These are phyloP conservation scores for Mycena haematopus DNA, from an alignment of 768 basidiomycete species.

Conservation along the genomic window DNA sequence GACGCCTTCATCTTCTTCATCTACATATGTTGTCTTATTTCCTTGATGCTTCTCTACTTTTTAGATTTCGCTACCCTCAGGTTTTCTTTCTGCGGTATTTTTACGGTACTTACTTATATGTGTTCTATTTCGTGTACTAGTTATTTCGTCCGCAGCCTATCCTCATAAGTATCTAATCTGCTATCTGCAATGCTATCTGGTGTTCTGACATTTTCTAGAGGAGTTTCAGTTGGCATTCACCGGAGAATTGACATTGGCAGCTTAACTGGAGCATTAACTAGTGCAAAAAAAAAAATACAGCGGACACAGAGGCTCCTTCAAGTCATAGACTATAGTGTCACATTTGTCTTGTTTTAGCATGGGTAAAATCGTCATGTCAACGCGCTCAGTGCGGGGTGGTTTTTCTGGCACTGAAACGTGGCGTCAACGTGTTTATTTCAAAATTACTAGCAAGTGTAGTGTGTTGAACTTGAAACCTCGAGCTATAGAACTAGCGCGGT, in stretches of 20 bases:
- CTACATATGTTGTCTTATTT: conserved; percentile 7
- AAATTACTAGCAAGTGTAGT: no score
- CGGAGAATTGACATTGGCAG: neutral
- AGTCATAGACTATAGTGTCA: no score
- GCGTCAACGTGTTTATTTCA: no score
- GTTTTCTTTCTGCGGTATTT: conserved; percentile 12
- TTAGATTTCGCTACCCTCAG: conserved; percentile 8
- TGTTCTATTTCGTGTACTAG: conserved; percentile 23
- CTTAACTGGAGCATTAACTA: no score
- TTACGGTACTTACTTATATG: neutral
- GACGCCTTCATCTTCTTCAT: neutral
- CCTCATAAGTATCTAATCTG: conserved; percentile 10
- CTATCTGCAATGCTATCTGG: conserved; percentile 28
- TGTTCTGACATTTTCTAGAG: conserved; percentile 6
- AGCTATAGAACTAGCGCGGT: no score
- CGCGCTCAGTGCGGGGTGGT: no score
- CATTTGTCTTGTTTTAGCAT: no score
- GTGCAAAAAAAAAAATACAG: no score
- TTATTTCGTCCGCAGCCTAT: conserved; percentile 6
- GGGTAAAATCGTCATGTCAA: no score
- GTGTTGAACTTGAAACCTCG: no score
- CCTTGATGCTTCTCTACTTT: conserved; percentile 1
- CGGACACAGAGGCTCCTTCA: no score
- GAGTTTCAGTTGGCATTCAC: neutral
- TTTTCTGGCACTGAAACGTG: no score